Percentiles rank a stretch among this genome's conserved stretches.
Conservation (phyloP, 306 rosid genomes). For the Canavalia ensiformis region DNA sequence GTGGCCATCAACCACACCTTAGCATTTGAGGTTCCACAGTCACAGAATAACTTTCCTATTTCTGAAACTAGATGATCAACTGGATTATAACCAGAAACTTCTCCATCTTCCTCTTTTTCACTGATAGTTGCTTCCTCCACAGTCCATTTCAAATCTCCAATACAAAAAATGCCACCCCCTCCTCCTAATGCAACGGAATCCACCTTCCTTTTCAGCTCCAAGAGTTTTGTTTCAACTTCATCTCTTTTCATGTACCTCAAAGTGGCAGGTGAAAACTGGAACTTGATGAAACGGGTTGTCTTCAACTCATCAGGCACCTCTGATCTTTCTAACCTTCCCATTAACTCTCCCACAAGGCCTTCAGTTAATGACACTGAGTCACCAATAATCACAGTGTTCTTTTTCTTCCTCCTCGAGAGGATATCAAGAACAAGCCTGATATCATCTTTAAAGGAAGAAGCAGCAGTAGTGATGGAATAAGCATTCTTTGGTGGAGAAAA, state of each 20-base stretch:
- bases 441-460: constrained; percentile 69
- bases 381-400: constrained; percentile 79
- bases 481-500: constrained; percentile 68
- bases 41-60: constrained; percentile 67
- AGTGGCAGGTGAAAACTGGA: constrained; percentile 60
- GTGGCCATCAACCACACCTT: constrained; percentile 79
- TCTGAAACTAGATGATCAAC: constrained; percentile 75
- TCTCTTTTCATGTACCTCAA: constrained; percentile 70
- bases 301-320: constrained; percentile 74
- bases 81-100: constrained; percentile 57
- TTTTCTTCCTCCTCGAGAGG: constrained; percentile 65
- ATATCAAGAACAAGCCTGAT: constrained; percentile 70
- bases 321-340: constrained; percentile 67
- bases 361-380: constrained; percentile 66
- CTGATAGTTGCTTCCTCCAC: constrained; percentile 41
- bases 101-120: constrained; percentile 50
- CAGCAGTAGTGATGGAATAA: constrained; percentile 38
- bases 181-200: constrained; percentile 56
- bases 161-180: constrained; percentile 62
- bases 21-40: constrained; percentile 48
- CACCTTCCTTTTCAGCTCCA: constrained; percentile 66
- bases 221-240: constrained; percentile 65
- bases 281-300: constrained; percentile 61
- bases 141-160: constrained; percentile 82
- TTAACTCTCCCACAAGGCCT: constrained; percentile 67